Percentiles rank a stretch among this genome's conserved stretches.
phyloP scores from a whole-genome alignment of 306 rosid genomes.

The Trifolium repens region DNA sequence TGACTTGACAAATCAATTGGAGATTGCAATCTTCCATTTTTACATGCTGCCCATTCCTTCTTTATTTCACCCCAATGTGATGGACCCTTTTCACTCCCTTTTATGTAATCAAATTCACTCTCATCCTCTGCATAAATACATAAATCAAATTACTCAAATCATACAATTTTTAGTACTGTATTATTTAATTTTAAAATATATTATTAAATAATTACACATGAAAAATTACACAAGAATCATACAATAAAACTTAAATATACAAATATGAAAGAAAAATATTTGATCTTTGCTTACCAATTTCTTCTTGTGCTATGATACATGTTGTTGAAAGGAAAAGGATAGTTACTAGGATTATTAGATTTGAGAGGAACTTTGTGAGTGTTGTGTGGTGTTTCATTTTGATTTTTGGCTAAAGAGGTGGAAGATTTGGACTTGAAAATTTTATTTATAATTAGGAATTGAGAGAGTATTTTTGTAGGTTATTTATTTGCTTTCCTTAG shows the following conservation, averaged over 20 bases:
- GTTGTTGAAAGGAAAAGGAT: slow-evolving; percentile 28
- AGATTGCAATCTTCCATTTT: slow-evolving; percentile 66
- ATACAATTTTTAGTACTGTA: background rate
- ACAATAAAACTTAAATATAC: background rate
- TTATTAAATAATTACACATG: too few species aligned
- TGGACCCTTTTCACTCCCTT: slow-evolving; percentile 62
- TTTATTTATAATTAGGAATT: background rate
- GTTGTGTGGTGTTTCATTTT: slow-evolving; percentile 51
- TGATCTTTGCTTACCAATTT: slow-evolving; percentile 50
- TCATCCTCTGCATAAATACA: slow-evolving; percentile 64
- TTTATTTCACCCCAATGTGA: slow-evolving; percentile 61
- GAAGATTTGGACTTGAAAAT: background rate
- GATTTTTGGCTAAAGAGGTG: background rate
- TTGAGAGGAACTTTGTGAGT: slow-evolving; percentile 19
- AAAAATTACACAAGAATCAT: too few species aligned
- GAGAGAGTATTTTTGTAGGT: too few species aligned
- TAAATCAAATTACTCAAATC: background rate
- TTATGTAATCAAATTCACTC: slow-evolving; percentile 56
- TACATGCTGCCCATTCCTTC: slow-evolving; percentile 65
- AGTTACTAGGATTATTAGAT: slow-evolving; percentile 27
- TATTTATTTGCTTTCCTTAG: too few species aligned
- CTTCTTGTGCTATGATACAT: slow-evolving; percentile 63
- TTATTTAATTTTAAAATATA: too few species aligned
- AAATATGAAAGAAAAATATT: background rate
- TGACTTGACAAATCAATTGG: slow-evolving; percentile 63